Evolutionary conservation across 2,329 filamentous ascomycete genomes (phyloP), one percentile per base, ranked within the genome.

Genomic region (Helotiales sp.): DNA sequence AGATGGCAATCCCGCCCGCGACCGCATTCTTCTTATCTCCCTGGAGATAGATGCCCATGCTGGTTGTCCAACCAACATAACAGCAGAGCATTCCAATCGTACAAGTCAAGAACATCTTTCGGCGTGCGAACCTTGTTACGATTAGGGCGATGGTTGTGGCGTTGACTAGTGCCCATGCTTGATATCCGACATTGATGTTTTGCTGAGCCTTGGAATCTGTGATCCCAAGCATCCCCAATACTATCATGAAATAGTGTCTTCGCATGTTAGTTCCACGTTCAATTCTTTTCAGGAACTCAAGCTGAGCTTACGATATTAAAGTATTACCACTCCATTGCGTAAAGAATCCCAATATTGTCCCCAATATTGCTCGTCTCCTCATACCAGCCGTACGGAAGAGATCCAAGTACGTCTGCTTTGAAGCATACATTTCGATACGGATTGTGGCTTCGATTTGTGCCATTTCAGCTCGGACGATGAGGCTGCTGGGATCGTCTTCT

Each of bases 361-460:
- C 80, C 70, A 87, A 81, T 52, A 85, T 73, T 6, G 83, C 78
- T 34, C 85, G 82, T 28, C 78, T 77, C 32, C 83, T 81, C 77
- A 85, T 85, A 17, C 83, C 86, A 1, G 81, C 66, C 0, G 84
- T 84, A 57, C 77, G 78, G 28, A 87, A 69, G 74, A 87, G 78
- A 69, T 86, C 84, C 64, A 77, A 67, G 85, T 86, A 89, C 3
- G 82, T 83, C 66, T 80, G 78, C 65, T 83, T 84, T 2, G 85
- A 83, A 55, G 82, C 77, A 67, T 89, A 84, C 64, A 84, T 78
- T 72, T 88, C 86, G 0, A 86, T 72, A 26, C 81, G 80, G 71
- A 89, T 84, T 0, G 87, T 86, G 3, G 83, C 81, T 59, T 84
- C 79, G 70, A 90, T 90, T 75, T 90, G 86, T 0, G 82, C 82